Percentiles rank a stretch among this genome's conserved stretches.
Conservation (phyloP, 345 rosid species). For the Populus simonii region DNA sequence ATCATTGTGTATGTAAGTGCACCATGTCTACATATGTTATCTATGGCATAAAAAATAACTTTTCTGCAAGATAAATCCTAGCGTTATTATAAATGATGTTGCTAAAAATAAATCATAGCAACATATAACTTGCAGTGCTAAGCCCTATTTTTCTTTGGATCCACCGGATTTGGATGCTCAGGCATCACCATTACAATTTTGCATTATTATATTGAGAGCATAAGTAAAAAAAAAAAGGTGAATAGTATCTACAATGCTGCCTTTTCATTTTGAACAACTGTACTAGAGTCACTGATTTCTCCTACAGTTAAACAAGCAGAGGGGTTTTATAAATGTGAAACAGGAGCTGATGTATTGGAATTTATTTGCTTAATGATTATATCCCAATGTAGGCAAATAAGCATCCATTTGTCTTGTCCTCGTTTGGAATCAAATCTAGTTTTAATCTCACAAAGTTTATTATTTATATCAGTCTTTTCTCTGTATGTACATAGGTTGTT, state of each 20-base stretch:
- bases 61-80: background rate
- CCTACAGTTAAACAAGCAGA: background rate
- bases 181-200: background rate
- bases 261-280: background rate
- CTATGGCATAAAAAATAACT: background rate
- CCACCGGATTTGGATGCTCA: background rate
- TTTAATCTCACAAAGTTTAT: background rate
- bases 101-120: background rate
- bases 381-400: background rate
- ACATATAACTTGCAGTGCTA: background rate
- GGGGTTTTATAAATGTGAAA: background rate
- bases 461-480: background rate
- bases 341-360: background rate
- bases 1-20: background rate
- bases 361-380: background rate
- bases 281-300: background rate
- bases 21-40: background rate
- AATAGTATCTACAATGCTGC: background rate
- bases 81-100: background rate
- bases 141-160: background rate
- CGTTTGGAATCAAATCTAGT: background rate
- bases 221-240: background rate
- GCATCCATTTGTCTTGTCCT: background rate
- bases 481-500: slow-evolving; percentile 45
- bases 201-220: background rate